These are phyloP conservation scores for Fusarium nematophilum DNA, from an alignment of 2,329 filamentous ascomycete genomes.

Conservation along the genomic window DNA sequence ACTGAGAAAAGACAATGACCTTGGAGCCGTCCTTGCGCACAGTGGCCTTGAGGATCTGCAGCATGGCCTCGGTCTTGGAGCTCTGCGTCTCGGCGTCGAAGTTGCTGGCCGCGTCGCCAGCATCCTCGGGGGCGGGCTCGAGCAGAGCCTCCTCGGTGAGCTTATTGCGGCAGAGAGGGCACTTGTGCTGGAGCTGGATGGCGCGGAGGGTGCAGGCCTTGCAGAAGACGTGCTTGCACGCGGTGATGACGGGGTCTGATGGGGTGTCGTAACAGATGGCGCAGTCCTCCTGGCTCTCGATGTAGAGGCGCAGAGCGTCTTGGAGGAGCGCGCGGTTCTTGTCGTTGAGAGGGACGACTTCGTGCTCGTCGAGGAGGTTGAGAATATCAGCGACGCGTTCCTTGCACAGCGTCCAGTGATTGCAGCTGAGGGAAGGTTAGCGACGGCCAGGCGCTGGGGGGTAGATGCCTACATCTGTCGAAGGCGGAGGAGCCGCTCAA, in stretches of 20 bases:
- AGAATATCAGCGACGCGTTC: conserved; percentile 80
- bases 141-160: conserved; percentile 71
- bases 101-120: conserved; percentile 55
- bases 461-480: conserved; percentile 71
- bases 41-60: conserved; percentile 79
- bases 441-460: background rate
- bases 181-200: conserved; percentile 80
- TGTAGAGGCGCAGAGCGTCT: conserved; percentile 78
- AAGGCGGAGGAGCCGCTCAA: conserved; percentile 85
- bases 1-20: conserved; percentile 80
- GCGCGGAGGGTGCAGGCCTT: conserved; percentile 77
- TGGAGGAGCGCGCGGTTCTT: conserved; percentile 80
- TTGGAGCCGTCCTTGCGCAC: conserved; percentile 73
- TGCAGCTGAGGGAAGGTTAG: conserved; percentile 66
- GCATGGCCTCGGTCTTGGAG: conserved; percentile 83
- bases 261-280: conserved; percentile 82
- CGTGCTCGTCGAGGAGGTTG: conserved; percentile 73
- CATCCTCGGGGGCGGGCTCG: conserved; percentile 70
- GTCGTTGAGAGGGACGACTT: conserved; percentile 75
- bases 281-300: conserved; percentile 86
- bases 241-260: conserved; percentile 81
- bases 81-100: conserved; percentile 75
- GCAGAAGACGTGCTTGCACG: conserved; percentile 86
- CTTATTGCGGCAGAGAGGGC: conserved; percentile 83
- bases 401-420: conserved; percentile 87